Base-by-base conservation (phyloP, 768 basidiomycete genomes). In the Tricholoma bakamatsutake region DNA sequence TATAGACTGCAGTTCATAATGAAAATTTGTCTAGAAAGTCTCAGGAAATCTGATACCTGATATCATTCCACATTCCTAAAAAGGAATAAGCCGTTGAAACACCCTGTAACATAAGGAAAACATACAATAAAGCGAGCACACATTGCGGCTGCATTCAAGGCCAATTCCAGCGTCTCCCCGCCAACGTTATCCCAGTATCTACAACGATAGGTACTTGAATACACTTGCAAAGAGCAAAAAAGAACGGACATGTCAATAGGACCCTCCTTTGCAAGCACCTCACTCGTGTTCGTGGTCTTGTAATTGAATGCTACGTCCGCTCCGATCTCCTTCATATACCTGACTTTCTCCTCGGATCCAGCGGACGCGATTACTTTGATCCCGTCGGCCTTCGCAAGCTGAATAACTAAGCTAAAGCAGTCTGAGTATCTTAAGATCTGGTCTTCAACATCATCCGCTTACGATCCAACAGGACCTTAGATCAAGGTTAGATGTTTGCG, bases 171-270 rank as follows among this genome's bases (percentile, higher is more conserved):
- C 0, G 73, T 78, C 52, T 81, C 76, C 1, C 84, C 84, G 9
- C 83, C 84, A 10, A 85, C 84, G 42, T 80, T 77, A 57, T 83
- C 81, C 78, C 78, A 81, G 60, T 73, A 82, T 30, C 77, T 78
- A 48, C 27, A 21, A 28, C 50, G 10, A 46, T 27, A 4, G 6
- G 5, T 48, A 13, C 2, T 13, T 48, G 2, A 49, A 9, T 13
- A n/a, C 5, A 15, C 4, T 5, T 35, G 4, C 5, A 8, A 18
- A 39, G 31, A 34, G 17, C 11, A n/a, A 11, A 3, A 8, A 9
- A 4, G 7, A 17, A 43, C 61, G 73, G 57, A 76, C 75, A 78
- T 67, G 53, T 80, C 72, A 33, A 80, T 35, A 35, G 68, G 70
- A n/a, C 73, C 71, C 49, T 73, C 57, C 53, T 69, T 62, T 53